A percentile compares a stretch with the other conserved stretches of the same genome.
These are phyloP conservation scores for Eleusine indica DNA, from an alignment of 176 grass and related monocot genomes.

Conservation along the genomic window DNA sequence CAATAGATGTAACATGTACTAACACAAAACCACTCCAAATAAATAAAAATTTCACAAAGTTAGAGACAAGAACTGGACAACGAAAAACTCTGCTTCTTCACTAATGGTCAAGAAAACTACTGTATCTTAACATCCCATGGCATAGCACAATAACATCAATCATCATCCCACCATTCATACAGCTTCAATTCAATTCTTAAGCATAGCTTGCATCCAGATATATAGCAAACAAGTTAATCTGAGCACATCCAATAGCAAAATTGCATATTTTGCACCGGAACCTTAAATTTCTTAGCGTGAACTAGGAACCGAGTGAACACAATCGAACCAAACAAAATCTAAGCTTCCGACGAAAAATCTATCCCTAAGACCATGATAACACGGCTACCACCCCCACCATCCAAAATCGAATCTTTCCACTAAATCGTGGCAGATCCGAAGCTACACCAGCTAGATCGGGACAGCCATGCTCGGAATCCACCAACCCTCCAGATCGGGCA, in stretches of 20 bases:
- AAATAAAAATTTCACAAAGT: background rate
- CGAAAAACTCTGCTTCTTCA: background rate
- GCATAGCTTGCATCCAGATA: background rate
- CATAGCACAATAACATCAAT: background rate
- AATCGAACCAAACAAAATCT: background rate
- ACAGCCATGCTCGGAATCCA: background rate
- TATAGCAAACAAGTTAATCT: background rate
- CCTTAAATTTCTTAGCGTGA: background rate
- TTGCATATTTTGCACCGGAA: too few relatives aligned
- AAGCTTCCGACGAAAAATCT: background rate
- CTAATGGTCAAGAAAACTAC: background rate
- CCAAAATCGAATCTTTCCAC: background rate
- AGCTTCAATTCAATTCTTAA: background rate
- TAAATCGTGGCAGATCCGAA: slow-evolving; percentile 33
- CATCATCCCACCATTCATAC: background rate
- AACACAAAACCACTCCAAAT: background rate
- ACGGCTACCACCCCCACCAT: too few relatives aligned
- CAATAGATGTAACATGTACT: background rate
- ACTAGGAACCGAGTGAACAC: background rate
- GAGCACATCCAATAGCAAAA: background rate
- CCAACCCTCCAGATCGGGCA: background rate
- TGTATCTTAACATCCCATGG: background rate
- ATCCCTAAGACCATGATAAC: background rate
- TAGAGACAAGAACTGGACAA: background rate
- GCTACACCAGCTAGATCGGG: background rate